These are phyloP conservation scores for Sugiyamaella japonica DNA, from an alignment of 1,139 yeast species.

Conservation along the genomic window DNA sequence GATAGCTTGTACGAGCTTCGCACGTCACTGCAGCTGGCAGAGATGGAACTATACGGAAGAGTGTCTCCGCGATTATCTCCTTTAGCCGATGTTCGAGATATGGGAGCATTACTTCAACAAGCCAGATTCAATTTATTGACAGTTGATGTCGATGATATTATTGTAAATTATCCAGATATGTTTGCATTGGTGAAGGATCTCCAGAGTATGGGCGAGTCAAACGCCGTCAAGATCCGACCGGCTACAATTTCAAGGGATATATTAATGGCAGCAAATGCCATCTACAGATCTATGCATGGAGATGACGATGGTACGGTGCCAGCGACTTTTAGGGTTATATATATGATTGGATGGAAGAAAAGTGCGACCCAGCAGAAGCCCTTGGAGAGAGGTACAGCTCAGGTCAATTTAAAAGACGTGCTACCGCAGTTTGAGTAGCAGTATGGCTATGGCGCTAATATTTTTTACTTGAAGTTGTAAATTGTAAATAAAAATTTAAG, in stretches of 20 bases:
- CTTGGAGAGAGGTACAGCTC: constrained; percentile 68
- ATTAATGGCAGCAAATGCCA: constrained; percentile 71
- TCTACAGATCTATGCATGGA: constrained; percentile 72
- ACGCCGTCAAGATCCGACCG: constrained; percentile 62
- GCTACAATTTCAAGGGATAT: constrained; percentile 62
- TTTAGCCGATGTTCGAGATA: constrained; percentile 72
- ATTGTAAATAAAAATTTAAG: neutral
- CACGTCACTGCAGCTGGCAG: constrained; percentile 78
- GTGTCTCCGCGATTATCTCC: constrained; percentile 81
- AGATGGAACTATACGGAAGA: constrained; percentile 75
- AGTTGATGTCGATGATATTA: constrained; percentile 80
- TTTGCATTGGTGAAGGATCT: constrained; percentile 67
- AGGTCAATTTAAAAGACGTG: constrained; percentile 65
- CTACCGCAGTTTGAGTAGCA: constrained; percentile 32
- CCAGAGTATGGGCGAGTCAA: constrained; percentile 83
- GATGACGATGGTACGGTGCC: constrained; percentile 50
- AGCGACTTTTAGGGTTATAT: constrained; percentile 68
- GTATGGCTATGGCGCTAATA: too few relatives aligned
- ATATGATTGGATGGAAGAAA: constrained; percentile 89
- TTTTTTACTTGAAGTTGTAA: too few relatives aligned
- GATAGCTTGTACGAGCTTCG: constrained; percentile 81
- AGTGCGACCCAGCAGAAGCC: constrained; percentile 70
- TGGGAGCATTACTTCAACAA: constrained; percentile 67
- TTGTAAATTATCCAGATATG: constrained; percentile 79
- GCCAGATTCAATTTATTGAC: constrained; percentile 82